Evolutionary conservation across 2,329 filamentous ascomycete genomes (phyloP).

Genomic region (Verticillium nonalfalfae): DNA sequence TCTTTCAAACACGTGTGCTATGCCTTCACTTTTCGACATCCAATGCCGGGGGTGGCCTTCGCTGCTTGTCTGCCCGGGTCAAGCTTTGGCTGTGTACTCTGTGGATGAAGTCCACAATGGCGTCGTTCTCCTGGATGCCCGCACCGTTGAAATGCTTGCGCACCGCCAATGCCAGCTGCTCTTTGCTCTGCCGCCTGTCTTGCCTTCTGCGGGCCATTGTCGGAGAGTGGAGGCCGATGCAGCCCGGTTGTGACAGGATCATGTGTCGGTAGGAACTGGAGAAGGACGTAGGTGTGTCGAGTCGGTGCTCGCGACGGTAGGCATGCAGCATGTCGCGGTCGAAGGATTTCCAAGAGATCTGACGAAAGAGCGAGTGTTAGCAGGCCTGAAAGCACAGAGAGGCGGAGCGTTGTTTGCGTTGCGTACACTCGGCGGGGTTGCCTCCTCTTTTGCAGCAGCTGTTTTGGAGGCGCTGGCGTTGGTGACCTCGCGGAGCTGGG

Average conservation of each 20-base stretch:
- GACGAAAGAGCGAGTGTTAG: slow-evolving; percentile 3
- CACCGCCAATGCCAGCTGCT: slow-evolving; percentile 64
- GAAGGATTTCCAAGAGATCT: slow-evolving; percentile 63
- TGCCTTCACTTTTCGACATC: slow-evolving; percentile 1
- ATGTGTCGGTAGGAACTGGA: slow-evolving; percentile 55
- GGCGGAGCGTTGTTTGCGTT: slow-evolving; percentile 8
- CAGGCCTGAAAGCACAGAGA: background rate
- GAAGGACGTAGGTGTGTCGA: slow-evolving; percentile 67
- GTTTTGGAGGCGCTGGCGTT: slow-evolving; percentile 19
- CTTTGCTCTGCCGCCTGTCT: slow-evolving; percentile 62
- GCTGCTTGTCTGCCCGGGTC: slow-evolving; percentile 8
- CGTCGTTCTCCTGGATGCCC: slow-evolving; percentile 74
- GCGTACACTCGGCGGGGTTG: slow-evolving; percentile 7
- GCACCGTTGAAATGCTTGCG: slow-evolving; percentile 80
- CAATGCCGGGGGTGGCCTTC: slow-evolving; percentile 2
- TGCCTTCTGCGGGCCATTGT: slow-evolving; percentile 65
- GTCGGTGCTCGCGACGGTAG: slow-evolving; percentile 68
- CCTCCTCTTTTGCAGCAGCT: slow-evolving; percentile 5
- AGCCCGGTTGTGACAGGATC: slow-evolving; percentile 52
- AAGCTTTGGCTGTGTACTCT: slow-evolving; percentile 37
- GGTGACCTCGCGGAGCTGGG: slow-evolving; percentile 12
- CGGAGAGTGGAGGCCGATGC: slow-evolving; percentile 66
- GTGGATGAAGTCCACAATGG: slow-evolving; percentile 74
- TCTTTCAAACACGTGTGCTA: background rate
- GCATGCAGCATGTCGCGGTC: slow-evolving; percentile 62